Conservation (phyloP, 352 stramenopile species). For the Pythium dissimile region DNA sequence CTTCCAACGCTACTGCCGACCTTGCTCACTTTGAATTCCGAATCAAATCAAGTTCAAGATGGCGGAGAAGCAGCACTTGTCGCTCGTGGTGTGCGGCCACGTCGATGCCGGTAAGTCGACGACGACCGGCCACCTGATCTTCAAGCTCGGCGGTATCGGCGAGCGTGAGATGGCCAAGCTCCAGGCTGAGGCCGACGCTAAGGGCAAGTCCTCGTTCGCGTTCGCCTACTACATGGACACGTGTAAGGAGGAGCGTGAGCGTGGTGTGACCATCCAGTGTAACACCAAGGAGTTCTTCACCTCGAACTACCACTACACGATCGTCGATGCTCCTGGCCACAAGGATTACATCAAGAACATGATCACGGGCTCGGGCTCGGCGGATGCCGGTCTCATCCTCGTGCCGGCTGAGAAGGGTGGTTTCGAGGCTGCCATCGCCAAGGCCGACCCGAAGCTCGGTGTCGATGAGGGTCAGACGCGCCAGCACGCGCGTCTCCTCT, state of each 20-base stretch:
- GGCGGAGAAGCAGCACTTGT: slow-evolving; percentile 74
- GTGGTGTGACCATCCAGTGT: slow-evolving; percentile 98
- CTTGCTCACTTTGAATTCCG: slow-evolving; percentile 27
- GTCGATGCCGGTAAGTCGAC: slow-evolving; percentile 99
- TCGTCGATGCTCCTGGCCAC: slow-evolving; percentile 98
- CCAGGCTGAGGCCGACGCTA: slow-evolving; percentile 94
- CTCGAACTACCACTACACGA: slow-evolving; percentile 95
- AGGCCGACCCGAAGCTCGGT: slow-evolving; percentile 41
- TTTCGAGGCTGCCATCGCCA: slow-evolving; percentile 95
- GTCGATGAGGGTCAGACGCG: slow-evolving; percentile 92
- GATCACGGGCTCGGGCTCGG: slow-evolving; percentile 98
- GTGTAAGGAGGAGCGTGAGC: slow-evolving; percentile 97
- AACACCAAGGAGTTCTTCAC: slow-evolving; percentile 94
- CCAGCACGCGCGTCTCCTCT: slow-evolving; percentile 88
- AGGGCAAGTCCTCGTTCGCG: slow-evolving; percentile 98
- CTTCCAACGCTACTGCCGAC: too few species aligned
- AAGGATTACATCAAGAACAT: slow-evolving; percentile 99
- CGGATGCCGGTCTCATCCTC: slow-evolving; percentile 97
- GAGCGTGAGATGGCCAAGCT: slow-evolving; percentile 99
- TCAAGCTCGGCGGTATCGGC: slow-evolving; percentile 98
- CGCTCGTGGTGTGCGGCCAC: slow-evolving; percentile 95
- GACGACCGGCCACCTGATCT: slow-evolving; percentile 98
- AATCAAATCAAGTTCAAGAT: slow-evolving; percentile 66
- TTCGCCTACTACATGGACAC: slow-evolving; percentile 99
- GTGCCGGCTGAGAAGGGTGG: slow-evolving; percentile 70